These are phyloP conservation scores for Coccinonectria pachysandricola DNA, from an alignment of 2,329 filamentous ascomycete species.

Conservation along the genomic window DNA sequence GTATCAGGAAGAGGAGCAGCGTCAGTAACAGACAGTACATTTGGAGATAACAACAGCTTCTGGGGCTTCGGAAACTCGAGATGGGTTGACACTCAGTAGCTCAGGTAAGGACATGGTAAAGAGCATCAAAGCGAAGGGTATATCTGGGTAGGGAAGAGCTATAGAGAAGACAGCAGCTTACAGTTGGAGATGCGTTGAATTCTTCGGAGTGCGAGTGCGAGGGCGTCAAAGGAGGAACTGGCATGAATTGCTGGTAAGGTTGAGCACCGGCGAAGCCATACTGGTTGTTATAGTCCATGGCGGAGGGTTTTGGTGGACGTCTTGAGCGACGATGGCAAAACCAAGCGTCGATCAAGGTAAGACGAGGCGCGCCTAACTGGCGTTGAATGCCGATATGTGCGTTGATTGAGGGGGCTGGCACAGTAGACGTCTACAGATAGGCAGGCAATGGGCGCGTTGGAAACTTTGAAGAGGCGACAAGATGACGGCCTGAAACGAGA, in stretches of 20 bases:
- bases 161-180: conserved; percentile 29
- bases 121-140: conserved; percentile 20
- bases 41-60: no score
- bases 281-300: conserved; percentile 42
- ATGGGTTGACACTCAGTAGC: no score
- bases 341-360: no score
- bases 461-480: no score
- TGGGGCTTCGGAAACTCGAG: conserved; percentile 7
- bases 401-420: conserved; percentile 1
- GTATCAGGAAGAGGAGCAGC: conserved; percentile 14
- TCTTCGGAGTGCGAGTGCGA: conserved; percentile 44
- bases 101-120: conserved; percentile 27
- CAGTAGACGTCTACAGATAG: no score
- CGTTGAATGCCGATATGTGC: conserved; percentile 5
- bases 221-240: conserved; percentile 43
- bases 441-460: no score
- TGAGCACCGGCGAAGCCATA: conserved; percentile 39
- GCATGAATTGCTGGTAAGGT: conserved; percentile 44
- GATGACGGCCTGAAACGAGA: no score
- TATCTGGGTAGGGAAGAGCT: conserved; percentile 16
- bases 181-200: conserved; percentile 47
- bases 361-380: conserved; percentile 3
- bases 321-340: no score
- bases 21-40: conserved; percentile 6
- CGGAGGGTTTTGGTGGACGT: conserved; percentile 5